Percentiles rank a stretch among this genome's conserved stretches.
Conservation (phyloP, 2,329 filamentous ascomycete species). For the Curvularia verruculosa region DNA sequence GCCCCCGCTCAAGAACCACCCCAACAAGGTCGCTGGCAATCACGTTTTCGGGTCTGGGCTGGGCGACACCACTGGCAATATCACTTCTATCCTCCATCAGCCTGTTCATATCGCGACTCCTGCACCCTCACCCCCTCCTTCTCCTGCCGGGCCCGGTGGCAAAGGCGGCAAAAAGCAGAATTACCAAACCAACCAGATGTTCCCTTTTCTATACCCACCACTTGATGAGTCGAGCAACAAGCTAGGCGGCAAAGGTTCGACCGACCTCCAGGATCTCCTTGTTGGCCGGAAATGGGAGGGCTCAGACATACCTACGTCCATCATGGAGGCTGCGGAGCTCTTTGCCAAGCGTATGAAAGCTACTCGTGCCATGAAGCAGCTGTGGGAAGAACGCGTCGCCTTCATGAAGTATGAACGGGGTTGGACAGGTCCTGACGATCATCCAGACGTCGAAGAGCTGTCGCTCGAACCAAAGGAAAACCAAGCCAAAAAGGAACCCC, state of each 20-base stretch:
- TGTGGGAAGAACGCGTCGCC: slow-evolving; percentile 91
- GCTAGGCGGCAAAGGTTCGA: slow-evolving; percentile 84
- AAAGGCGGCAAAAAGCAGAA: slow-evolving; percentile 99
- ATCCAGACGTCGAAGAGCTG: slow-evolving; percentile 53
- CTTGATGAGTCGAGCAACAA: slow-evolving; percentile 87
- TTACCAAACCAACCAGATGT: slow-evolving; percentile 98
- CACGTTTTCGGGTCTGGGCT: slow-evolving; percentile 60
- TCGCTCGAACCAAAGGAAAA: slow-evolving; percentile 45
- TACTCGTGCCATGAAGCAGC: slow-evolving; percentile 86
- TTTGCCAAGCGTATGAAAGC: slow-evolving; percentile 91
- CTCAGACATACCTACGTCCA: slow-evolving; percentile 91
- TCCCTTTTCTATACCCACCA: slow-evolving; percentile 96
- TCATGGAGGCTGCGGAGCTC: slow-evolving; percentile 90
- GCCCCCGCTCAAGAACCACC: slow-evolving; percentile 79
- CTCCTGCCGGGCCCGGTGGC: slow-evolving; percentile 78
- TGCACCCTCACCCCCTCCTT: slow-evolving; percentile 92
- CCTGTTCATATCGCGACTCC: slow-evolving; percentile 99
- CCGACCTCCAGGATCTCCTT: slow-evolving; percentile 77
- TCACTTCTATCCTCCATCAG: slow-evolving; percentile 83
- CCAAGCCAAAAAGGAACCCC: slow-evolving; percentile 46
- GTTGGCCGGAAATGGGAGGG: slow-evolving; percentile 90
- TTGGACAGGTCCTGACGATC: slow-evolving; percentile 67
- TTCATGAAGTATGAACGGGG: slow-evolving; percentile 93
- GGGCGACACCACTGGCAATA: slow-evolving; percentile 53
- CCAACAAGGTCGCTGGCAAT: slow-evolving; percentile 58